Evolutionary conservation across 2,329 filamentous ascomycete species (phyloP), one percentile per base, ranked within the genome.

Genomic region (Ceratocystis alfenasii): DNA sequence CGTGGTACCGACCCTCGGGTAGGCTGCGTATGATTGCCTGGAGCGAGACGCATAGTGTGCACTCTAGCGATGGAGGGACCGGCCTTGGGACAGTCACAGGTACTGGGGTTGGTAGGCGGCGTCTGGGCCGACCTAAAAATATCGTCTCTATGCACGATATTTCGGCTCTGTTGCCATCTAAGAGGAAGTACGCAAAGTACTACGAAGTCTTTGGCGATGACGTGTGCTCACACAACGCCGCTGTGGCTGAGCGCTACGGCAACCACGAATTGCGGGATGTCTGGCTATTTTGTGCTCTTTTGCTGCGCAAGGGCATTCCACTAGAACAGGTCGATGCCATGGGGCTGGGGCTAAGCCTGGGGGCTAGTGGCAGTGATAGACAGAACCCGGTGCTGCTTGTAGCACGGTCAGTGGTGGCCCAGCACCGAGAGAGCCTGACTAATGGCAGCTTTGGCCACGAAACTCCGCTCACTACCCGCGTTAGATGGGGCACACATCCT

Each of bases 151-250:
- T 96, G 48, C 81, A 92, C 71, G 81, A 90, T 68, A 74, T 95
- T 30, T 82, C 83, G 8, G 78, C 83, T 61, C 74, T 90, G 12
- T 76, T 96, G n/a, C 92, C 92, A 0, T 88, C 89, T 2, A 94
- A 91, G 73, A 81, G 81, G 67, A 81, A 85, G 65, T 81, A 96
- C 68, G 94, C 91, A 1, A 78, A 84, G 66, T 83, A 88, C 69
- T 99, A 97, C 74, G 82, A 82, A 28, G 88, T 96, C 15, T 92
- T 94, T 73, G 91, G 91, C 2, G 85, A 91, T 68, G 83, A 87
- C 46, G 85, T 96, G 2, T 97, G 93, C 74, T 80, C 83, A 57
- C 87, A 95, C 71, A 99, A 99, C 74, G 89, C 91, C 7, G 76
- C 77, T 1, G 85, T 95, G 59, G 92, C 93, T 7, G 81, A 85